A percentile compares a stretch with the other conserved stretches of the same genome.
Conservation (phyloP, 441 rosid species). For the Erysimum cheiri region DNA sequence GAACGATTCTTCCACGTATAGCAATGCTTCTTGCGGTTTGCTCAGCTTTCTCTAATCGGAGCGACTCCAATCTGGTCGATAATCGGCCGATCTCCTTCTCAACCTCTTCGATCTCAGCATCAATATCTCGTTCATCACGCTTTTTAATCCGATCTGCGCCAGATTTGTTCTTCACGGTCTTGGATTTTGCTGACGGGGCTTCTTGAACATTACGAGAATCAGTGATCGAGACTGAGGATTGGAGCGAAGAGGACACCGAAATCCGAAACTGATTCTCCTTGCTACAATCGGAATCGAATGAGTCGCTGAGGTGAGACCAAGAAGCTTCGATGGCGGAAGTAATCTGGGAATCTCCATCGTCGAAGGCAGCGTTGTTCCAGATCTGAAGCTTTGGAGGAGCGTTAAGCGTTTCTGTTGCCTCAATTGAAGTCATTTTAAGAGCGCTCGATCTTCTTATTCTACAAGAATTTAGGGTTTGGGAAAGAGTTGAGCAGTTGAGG, state of each 20-base stretch:
- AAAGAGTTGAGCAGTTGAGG: background rate
- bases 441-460: conserved; percentile 9
- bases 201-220: conserved; percentile 48
- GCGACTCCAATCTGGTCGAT: conserved; percentile 71
- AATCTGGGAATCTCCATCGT: conserved; percentile 64
- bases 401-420: conserved; percentile 51
- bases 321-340: conserved; percentile 50
- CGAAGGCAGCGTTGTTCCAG: conserved; percentile 96
- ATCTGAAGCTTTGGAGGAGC: conserved; percentile 66
- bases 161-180: conserved; percentile 29
- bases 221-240: conserved; percentile 43
- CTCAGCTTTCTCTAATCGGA: conserved; percentile 71
- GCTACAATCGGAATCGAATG: conserved; percentile 66
- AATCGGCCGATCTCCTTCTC: conserved; percentile 76
- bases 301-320: conserved; percentile 57
- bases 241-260: conserved; percentile 46
- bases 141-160: conserved; percentile 43
- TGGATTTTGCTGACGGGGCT: conserved; percentile 38
- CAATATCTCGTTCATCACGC: conserved; percentile 59
- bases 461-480: background rate
- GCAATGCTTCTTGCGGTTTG: conserved; percentile 53
- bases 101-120: conserved; percentile 75
- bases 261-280: conserved; percentile 69
- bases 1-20: conserved; percentile 62
- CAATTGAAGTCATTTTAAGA: conserved; percentile 57